These are phyloP conservation scores for Kappamyces sp. DNA, from an alignment of 192 early-diverging fungal genomes.

Conservation along the genomic window DNA sequence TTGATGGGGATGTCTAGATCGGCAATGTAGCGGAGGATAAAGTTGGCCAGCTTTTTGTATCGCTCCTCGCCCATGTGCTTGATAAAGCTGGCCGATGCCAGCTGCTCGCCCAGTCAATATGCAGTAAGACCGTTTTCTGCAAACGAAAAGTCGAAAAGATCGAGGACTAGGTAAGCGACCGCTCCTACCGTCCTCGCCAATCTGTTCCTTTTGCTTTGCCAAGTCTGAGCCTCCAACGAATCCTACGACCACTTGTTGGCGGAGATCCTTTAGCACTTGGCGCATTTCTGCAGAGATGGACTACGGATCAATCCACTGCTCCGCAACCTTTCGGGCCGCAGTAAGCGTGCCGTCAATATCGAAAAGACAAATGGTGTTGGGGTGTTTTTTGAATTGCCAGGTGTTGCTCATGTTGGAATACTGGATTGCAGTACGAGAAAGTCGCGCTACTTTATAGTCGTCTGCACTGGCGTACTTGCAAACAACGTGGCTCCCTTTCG, in stretches of 20 bases:
- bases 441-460: too few relatives aligned
- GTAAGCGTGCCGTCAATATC: conserved; percentile 98
- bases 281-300: conserved; percentile 71
- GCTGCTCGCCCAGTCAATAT: conserved; percentile 66
- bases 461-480: too few relatives aligned
- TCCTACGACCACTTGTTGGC: conserved; percentile 87
- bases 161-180: conserved; percentile 46
- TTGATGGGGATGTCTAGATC: conserved; percentile 91
- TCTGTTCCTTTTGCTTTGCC: conserved; percentile 91
- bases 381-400: conserved; percentile 28
- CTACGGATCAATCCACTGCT: conserved; percentile 35
- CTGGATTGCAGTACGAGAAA: too few relatives aligned
- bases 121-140: conserved; percentile 97
- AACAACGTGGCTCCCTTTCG: too few relatives aligned
- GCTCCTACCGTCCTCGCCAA: conserved; percentile 69
- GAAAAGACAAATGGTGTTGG: conserved; percentile 84
- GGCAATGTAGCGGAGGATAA: conserved; percentile 89
- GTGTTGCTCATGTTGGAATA: too few relatives aligned
- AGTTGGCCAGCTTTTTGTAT: conserved; percentile 88
- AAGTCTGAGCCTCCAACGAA: conserved; percentile 97
- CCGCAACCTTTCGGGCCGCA: conserved; percentile 80
- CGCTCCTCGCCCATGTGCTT: conserved; percentile 84
- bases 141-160: conserved; percentile 92
- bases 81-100: conserved; percentile 87
- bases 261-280: conserved; percentile 66